These are phyloP conservation scores for Amphicarpaea edgeworthii DNA, from an alignment of 306 rosid genomes.

Conservation along the genomic window DNA sequence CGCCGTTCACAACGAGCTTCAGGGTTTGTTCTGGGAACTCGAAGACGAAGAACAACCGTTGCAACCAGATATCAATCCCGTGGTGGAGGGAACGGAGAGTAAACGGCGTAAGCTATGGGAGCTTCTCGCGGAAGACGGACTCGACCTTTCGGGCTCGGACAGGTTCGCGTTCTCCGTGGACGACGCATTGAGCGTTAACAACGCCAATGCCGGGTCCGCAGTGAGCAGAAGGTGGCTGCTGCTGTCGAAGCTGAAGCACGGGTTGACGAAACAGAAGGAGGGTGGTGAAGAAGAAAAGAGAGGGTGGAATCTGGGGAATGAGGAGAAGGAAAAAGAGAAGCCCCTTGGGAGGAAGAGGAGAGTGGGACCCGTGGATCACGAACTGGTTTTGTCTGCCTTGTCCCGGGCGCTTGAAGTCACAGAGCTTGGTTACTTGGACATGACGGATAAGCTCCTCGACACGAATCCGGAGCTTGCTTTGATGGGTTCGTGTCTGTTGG, in stretches of 20 bases:
- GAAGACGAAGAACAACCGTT: conserved; percentile 44
- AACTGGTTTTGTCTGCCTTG: conserved; percentile 75
- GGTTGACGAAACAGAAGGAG: conserved; percentile 81
- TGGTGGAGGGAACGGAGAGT: conserved; percentile 52
- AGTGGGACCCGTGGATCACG: conserved; percentile 86
- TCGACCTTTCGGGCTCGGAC: conserved; percentile 94
- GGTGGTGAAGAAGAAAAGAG: conserved; percentile 49
- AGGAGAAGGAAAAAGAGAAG: conserved; percentile 75
- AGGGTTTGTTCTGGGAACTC: conserved; percentile 85
- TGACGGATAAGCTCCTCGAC: conserved; percentile 83
- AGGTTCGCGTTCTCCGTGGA: conserved; percentile 94
- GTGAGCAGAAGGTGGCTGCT: conserved; percentile 79
- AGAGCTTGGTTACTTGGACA: conserved; percentile 79
- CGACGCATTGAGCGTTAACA: conserved; percentile 82
- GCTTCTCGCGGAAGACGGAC: conserved; percentile 82
- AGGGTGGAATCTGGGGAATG: conserved; percentile 69
- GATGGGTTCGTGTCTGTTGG: conserved; percentile 92
- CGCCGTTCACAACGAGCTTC: conserved; percentile 83
- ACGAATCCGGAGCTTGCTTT: conserved; percentile 88
- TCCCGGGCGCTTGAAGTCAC: conserved; percentile 81
- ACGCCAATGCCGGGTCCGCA: conserved; percentile 80
- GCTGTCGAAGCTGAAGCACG: conserved; percentile 78
- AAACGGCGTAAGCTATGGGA: conserved; percentile 84
- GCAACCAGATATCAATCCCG: conserved; percentile 38
- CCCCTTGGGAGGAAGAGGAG: conserved; percentile 65